phyloP scores from a whole-genome alignment of 495 filamentous ascomycete species.

The Aspergillus heteromorphus region DNA sequence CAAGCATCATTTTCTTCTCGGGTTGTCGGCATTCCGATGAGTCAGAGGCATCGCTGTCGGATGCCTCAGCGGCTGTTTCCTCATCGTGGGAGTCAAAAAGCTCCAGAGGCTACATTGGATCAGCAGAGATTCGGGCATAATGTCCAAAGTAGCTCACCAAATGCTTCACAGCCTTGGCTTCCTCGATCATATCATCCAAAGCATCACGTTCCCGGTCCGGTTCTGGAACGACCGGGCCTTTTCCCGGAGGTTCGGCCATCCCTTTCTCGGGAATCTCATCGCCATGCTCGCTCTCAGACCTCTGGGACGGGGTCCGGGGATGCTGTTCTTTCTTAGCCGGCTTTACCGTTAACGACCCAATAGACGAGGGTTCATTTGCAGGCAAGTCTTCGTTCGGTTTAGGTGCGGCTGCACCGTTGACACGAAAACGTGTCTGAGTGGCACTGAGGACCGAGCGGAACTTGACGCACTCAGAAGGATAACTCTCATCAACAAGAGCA shows the following conservation, averaged over 20 bases:
- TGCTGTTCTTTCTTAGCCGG: constrained; percentile 15
- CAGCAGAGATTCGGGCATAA: not conserved
- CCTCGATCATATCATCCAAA: constrained; percentile 54
- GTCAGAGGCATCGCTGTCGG: constrained; percentile 17
- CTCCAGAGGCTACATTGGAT: constrained; percentile 36
- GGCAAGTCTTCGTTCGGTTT: constrained; percentile 1
- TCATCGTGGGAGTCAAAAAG: constrained; percentile 24
- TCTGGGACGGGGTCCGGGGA: constrained; percentile 16
- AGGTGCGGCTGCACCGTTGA: constrained; percentile 36
- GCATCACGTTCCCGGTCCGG: constrained; percentile 33
- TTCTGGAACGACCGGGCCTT: not conserved
- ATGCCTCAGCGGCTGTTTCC: constrained; percentile 15
- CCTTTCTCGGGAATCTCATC: not conserved
- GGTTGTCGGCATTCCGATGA: constrained; percentile 12
- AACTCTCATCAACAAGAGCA: constrained; percentile 68
- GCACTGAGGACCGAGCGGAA: constrained; percentile 54
- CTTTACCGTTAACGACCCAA: constrained; percentile 26
- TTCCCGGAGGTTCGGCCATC: not conserved
- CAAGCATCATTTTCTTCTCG: constrained; percentile 26
- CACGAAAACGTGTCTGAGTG: constrained; percentile 53
- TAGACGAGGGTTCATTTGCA: not conserved
- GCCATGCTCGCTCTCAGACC: not conserved
- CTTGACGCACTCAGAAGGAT: constrained; percentile 71
- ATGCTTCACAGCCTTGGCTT: constrained; percentile 48
- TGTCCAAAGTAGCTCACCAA: constrained; percentile 35